These are phyloP conservation scores for Fusarium sp. DNA, from an alignment of 2,329 filamentous ascomycete species.

Conservation along the genomic window DNA sequence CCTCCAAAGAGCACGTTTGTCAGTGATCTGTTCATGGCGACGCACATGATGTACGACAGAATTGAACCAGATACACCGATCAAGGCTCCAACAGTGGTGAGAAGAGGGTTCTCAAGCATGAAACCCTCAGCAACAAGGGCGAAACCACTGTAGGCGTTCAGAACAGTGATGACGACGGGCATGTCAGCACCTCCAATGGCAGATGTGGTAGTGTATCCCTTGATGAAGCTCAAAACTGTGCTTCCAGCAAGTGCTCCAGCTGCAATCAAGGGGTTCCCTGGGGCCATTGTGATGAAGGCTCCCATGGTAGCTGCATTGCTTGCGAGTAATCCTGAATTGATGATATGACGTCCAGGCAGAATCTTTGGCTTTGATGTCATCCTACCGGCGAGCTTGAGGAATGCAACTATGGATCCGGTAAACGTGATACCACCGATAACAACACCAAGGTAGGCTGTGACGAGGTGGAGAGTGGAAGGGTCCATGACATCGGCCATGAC, in stretches of 20 bases:
- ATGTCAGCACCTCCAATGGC: conserved; percentile 95
- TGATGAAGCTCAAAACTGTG: conserved; percentile 80
- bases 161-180: conserved; percentile 89
- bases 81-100: conserved; percentile 85
- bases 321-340: conserved; percentile 79
- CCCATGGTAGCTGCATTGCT: conserved; percentile 86
- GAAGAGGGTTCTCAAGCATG: conserved; percentile 87
- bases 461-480: conserved; percentile 81
- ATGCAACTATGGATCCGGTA: conserved; percentile 89
- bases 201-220: conserved; percentile 87
- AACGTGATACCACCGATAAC: conserved; percentile 90
- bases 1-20: conserved; percentile 90
- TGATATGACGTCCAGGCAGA: conserved; percentile 76
- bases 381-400: conserved; percentile 83
- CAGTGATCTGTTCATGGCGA: conserved; percentile 91
- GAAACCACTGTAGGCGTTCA: conserved; percentile 92
- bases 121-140: conserved; percentile 90
- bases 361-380: conserved; percentile 82
- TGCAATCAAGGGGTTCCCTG: conserved; percentile 80
- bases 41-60: conserved; percentile 86
- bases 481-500: conserved; percentile 78
- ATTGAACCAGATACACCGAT: conserved; percentile 92
- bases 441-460: conserved; percentile 86
- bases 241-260: conserved; percentile 81
- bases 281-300: conserved; percentile 82